These are phyloP conservation scores for Fraxinus nigra DNA, from an alignment of 305 asterid species.

Conservation along the genomic window DNA sequence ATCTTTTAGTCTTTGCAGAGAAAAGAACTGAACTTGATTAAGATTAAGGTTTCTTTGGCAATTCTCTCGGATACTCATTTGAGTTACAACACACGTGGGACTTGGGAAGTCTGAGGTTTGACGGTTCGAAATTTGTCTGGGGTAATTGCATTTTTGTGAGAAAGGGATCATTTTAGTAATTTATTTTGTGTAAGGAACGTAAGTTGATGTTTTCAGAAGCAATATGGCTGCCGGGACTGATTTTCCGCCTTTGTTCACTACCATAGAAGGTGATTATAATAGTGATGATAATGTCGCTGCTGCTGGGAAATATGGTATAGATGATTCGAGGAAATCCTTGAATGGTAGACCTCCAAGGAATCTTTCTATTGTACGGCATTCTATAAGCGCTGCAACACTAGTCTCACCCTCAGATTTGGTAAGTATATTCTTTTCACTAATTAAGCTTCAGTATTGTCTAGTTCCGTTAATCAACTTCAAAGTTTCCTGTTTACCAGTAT, in stretches of 20 bases:
- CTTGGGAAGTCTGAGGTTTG: conserved; percentile 11
- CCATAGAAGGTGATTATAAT: conserved; percentile 36
- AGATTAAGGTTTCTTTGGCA: background rate
- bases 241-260: conserved; percentile 35
- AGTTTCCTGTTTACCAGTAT: background rate
- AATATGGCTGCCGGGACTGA: conserved; percentile 62
- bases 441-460: background rate
- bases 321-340: conserved; percentile 34
- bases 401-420: conserved; percentile 46
- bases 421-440: conserved; percentile 16
- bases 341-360: conserved; percentile 61
- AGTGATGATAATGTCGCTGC: conserved; percentile 32
- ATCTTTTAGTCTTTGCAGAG: background rate
- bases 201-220: conserved; percentile 36
- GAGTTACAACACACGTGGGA: background rate
- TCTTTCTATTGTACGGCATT: conserved; percentile 50
- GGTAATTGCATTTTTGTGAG: background rate
- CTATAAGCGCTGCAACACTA: conserved; percentile 42
- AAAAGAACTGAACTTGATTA: background rate
- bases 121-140: background rate
- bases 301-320: conserved; percentile 34
- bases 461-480: background rate
- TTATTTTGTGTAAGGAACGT: conserved; percentile 17
- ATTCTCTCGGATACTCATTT: background rate
- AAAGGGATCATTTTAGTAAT: conserved; percentile 21